Base-by-base conservation (phyloP, 225 moss, liverwort and hornwort species). In the Physcomitrium patens region DNA sequence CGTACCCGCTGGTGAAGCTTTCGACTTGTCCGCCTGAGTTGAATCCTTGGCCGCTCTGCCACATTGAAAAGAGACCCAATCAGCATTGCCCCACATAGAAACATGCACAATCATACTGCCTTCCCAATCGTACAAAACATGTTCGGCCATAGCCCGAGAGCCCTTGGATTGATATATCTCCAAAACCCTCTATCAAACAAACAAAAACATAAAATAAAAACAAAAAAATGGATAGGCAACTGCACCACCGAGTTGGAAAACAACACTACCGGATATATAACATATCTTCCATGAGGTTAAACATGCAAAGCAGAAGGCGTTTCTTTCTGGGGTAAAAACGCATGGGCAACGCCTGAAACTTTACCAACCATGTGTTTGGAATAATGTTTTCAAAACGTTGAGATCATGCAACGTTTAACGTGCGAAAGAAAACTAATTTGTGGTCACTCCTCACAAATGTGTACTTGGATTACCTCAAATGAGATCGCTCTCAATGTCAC, bases 1-100 rank as follows among this genome's bases (percentile, higher is more conserved):
- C 0, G 65, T 5, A 18, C 67, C 44, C 28, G 17, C 50, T 45
- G 26, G 23, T 37, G 50, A 42, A 31, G 76, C 45, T 76, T 76
- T 84, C 53, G 70, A 70, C 71, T 84, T 85, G 31, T 79, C 85
- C 9, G 18, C n/a, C 64, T 84, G 69, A 16, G 69, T 55, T 71
- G 31, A 37, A 37, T 68, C 80, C 64, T 89, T 89, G 18, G 83
- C 77, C 67, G 76, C 52, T 70, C 85, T 88, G 82, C 63, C 53
- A 71, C 18, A 70, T 49, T 70, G 28, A 44, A 46, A 16, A 58
- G 42, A 20, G 37, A 37, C 58, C 73, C 19, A 65, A 23, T 37
- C 31, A 37, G 31, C 31, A 37, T 37, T 4, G 31, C 31, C 7
- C 31, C 31, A 37, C 5, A 7, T 17, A 43, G 71, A 55, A 16